These are phyloP conservation scores for Mycena leptocephala DNA, from an alignment of 768 basidiomycete species.

Conservation along the genomic window DNA sequence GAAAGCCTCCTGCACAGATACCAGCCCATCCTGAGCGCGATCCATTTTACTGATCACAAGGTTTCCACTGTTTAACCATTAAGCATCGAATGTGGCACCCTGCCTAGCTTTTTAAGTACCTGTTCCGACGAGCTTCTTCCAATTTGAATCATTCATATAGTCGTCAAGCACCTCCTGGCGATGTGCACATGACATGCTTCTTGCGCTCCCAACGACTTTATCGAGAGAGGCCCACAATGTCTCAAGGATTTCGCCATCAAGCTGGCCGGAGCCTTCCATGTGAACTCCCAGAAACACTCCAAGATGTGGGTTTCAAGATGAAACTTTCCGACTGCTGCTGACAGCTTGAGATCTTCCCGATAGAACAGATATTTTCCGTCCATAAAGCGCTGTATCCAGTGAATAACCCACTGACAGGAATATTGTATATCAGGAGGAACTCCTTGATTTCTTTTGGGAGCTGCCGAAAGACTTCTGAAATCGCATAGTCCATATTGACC, in stretches of 20 bases:
- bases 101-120: too few relatives aligned
- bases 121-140: constrained; percentile 47
- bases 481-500: constrained; percentile 47
- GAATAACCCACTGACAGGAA: constrained; percentile 45
- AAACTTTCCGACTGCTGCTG: constrained; percentile 29
- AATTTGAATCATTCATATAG: constrained; percentile 52
- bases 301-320: constrained; percentile 34
- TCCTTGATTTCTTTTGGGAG: background rate
- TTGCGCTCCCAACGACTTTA: constrained; percentile 38
- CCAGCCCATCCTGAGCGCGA: too few relatives aligned
- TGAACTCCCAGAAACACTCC: constrained; percentile 18
- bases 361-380: constrained; percentile 1
- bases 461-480: constrained; percentile 38
- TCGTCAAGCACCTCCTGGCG: constrained; percentile 47
- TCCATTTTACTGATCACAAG: too few relatives aligned
- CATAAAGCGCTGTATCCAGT: constrained; percentile 35
- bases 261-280: constrained; percentile 45
- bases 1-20: too few relatives aligned
- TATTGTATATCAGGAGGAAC: constrained; percentile 46
- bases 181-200: constrained; percentile 42
- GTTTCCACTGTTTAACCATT: too few relatives aligned
- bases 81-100: too few relatives aligned
- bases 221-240: constrained; percentile 51
- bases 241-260: constrained; percentile 54
- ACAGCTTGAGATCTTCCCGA: background rate